A percentile compares a stretch with the other conserved stretches of the same genome.
Conservation (phyloP, 2,329 filamentous ascomycete genomes). For the Fusarium devonianum region DNA sequence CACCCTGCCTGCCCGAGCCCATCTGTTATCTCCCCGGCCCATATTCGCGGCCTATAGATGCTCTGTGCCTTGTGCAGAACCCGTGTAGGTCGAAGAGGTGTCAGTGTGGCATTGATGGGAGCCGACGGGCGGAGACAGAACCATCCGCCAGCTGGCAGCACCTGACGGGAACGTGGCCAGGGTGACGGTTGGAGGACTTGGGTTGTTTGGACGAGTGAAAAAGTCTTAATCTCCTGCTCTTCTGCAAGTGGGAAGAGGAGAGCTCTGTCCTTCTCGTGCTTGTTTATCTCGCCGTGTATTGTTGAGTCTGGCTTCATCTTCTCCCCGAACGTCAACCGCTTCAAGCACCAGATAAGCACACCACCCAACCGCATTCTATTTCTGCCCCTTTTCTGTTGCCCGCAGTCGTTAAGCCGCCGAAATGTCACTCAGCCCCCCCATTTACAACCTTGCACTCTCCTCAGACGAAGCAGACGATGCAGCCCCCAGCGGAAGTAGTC, state of each 20-base stretch:
- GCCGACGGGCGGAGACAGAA: slow-evolving; percentile 21
- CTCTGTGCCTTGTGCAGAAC: neutral
- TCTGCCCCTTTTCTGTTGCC: neutral
- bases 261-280: neutral
- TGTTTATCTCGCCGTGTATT: no score
- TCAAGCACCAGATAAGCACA: slow-evolving; percentile 20
- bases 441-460: slow-evolving; percentile 38
- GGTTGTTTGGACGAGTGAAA: neutral
- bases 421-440: slow-evolving; percentile 48
- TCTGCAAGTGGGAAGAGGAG: slow-evolving; percentile 34
- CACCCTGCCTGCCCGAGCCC: slow-evolving; percentile 4
- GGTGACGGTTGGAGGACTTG: slow-evolving; percentile 1
- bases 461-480: slow-evolving; percentile 39
- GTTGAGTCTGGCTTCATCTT: neutral
- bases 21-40: neutral
- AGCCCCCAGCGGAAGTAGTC: slow-evolving; percentile 55
- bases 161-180: slow-evolving; percentile 3
- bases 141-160: slow-evolving; percentile 21
- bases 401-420: neutral
- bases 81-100: slow-evolving; percentile 5
- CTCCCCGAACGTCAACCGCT: neutral
- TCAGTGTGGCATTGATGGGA: slow-evolving; percentile 11
- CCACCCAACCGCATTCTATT: neutral
- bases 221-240: slow-evolving; percentile 6
- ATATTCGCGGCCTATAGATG: neutral